Conservation (phyloP, 768 basidiomycete genomes). For the Hirschioporus abietinus region DNA sequence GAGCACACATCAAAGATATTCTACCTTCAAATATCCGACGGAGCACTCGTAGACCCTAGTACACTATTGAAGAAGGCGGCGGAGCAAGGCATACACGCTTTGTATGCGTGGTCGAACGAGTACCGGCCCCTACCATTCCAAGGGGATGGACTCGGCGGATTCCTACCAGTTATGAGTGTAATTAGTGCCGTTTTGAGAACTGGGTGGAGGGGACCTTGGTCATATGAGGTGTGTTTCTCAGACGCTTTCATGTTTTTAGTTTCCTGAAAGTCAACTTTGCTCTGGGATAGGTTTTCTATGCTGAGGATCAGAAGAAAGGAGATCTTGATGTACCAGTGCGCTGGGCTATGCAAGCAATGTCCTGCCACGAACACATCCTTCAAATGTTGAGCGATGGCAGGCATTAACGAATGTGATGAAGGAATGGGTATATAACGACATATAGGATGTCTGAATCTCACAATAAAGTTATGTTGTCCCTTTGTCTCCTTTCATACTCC, state of each 20-base stretch:
- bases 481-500: too few relatives aligned
- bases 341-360: conserved; percentile 19
- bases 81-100: conserved; percentile 19
- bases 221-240: conserved; percentile 20
- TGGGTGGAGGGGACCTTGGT: conserved; percentile 26
- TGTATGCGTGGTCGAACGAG: conserved; percentile 25
- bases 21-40: conserved; percentile 29
- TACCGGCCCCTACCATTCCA: conserved; percentile 24
- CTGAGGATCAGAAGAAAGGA: conserved; percentile 17
- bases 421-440: too few relatives aligned
- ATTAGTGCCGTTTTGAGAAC: conserved; percentile 22
- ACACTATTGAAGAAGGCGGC: conserved; percentile 15
- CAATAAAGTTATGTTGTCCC: too few relatives aligned
- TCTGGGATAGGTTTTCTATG: conserved; percentile 19
- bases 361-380: conserved; percentile 15
- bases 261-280: background rate
- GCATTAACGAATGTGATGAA: background rate
- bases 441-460: too few relatives aligned
- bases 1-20: conserved; percentile 21
- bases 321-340: conserved; percentile 15
- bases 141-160: conserved; percentile 16
- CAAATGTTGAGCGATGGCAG: conserved; percentile 9
- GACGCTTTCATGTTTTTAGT: background rate
- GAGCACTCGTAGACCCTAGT: conserved; percentile 14
- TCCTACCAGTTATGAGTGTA: conserved; percentile 23